Evolutionary conservation across 2,329 filamentous ascomycete genomes (phyloP), one percentile per base, ranked within the genome.

Genomic region (Xylaria sp.): DNA sequence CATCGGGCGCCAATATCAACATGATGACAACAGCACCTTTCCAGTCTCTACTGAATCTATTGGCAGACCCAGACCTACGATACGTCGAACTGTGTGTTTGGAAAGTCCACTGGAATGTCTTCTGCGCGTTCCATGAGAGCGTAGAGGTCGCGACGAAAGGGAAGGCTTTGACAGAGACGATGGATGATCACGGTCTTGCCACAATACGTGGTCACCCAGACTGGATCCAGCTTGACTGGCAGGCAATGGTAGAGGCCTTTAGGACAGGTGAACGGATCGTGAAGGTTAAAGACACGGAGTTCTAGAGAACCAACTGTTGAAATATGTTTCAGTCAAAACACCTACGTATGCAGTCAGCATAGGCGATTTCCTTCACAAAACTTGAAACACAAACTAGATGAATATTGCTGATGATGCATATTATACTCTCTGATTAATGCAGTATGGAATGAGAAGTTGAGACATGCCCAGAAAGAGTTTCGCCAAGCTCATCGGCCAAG

Each of bases 11-110:
- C 20, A 71, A 75, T 48, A 71, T 55, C 43, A 48, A 69, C 8
- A 55, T 77, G 59, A 67, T 77, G 51, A 68, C 69, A 33, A 73
- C 73, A 8, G 62, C 66, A 6, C 77, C 78, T 18, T 79, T 78
- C 74, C 80, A 74, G 65, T 78, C 80, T 2, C 71, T 86, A 9
- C 72, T 86, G 55, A 75, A 77, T 61, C 74, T 86, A 20, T 73
- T 86, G 63, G 75, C 79, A 51, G 84, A 86, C 66, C 84, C 84
- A 57, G 81, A 85, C 56, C 76, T 86, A 43, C 76, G 82, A 57
- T 78, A 71, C 51, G 82, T 80, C 15, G 76, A 80, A 65, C 72
- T 86, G 33, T 76, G 76, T 71, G 79, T 84, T 48, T 78, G 78
- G 62, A 74, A 74, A 23, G 73, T 72, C 49, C 83, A 84, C 69